These are phyloP conservation scores for Hypoxylon sp. DNA, from an alignment of 2,329 filamentous ascomycete species.

Conservation along the genomic window DNA sequence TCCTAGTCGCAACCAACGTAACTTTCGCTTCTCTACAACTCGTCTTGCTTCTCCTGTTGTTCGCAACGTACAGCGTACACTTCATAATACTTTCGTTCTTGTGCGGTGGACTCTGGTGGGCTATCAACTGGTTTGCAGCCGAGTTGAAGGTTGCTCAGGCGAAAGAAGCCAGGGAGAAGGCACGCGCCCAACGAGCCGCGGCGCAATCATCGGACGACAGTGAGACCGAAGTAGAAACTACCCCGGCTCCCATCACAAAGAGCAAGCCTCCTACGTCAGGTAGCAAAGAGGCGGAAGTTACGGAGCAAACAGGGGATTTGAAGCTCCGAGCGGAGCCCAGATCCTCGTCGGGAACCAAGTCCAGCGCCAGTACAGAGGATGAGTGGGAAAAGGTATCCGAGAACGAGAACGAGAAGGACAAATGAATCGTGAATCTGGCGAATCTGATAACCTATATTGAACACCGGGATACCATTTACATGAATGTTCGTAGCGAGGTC, in stretches of 20 bases:
- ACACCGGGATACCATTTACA: constrained; percentile 29
- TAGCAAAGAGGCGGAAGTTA: constrained; percentile 63
- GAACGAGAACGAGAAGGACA: constrained; percentile 73
- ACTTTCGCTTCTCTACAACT: constrained; percentile 89
- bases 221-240: constrained; percentile 67
- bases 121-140: constrained; percentile 95
- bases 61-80: constrained; percentile 89
- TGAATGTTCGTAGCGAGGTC: constrained; percentile 37
- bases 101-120: constrained; percentile 87
- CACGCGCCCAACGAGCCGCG: constrained; percentile 55
- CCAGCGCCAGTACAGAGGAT: constrained; percentile 84
- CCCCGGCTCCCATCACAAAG: constrained; percentile 39
- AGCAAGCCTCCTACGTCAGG: constrained; percentile 49
- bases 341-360: constrained; percentile 63
- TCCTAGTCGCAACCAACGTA: constrained; percentile 90
- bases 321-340: constrained; percentile 62
- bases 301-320: constrained; percentile 62
- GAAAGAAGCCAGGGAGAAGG: constrained; percentile 60
- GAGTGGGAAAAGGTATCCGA: constrained; percentile 98
- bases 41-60: constrained; percentile 80
- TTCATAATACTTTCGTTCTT: constrained; percentile 86
- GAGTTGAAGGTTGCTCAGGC: constrained; percentile 70
- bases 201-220: constrained; percentile 60
- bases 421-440: constrained; percentile 54
- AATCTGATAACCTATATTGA: constrained; percentile 13